Percentiles rank a stretch among this genome's conserved stretches.
These are phyloP conservation scores for Barnettozyma sp. DNA, from an alignment of 805 yeast species.

Conservation along the genomic window DNA sequence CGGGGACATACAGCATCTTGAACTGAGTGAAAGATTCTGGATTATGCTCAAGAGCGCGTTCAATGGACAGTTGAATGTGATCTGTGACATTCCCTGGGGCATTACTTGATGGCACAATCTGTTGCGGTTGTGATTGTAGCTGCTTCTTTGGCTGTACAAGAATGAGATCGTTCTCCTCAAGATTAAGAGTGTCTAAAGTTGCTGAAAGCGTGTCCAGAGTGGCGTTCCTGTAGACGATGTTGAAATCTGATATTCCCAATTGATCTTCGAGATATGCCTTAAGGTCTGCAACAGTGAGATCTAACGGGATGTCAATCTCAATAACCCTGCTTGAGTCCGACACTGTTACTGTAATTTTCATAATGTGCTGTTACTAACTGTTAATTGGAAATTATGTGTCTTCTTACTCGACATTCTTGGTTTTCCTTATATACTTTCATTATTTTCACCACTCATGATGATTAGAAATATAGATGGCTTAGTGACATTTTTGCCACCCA, in stretches of 20 bases:
- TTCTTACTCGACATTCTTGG: too few relatives aligned
- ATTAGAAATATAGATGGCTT: too few relatives aligned
- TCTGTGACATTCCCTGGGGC: conserved; percentile 1
- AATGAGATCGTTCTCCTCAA: conserved; percentile 4
- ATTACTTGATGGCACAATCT: neutral
- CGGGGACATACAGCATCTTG: conserved; percentile 68
- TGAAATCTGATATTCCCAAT: conserved; percentile 9
- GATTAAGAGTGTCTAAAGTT: neutral
- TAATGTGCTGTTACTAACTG: neutral
- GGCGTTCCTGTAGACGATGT: conserved; percentile 30
- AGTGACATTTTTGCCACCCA: too few relatives aligned
- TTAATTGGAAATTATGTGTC: too few relatives aligned
- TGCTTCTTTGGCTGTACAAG: conserved; percentile 2
- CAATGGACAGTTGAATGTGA: conserved; percentile 8
- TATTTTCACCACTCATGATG: too few relatives aligned
- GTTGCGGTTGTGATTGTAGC: neutral
- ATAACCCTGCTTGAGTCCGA: conserved; percentile 15
- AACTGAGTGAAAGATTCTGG: conserved; percentile 87
- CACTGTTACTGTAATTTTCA: conserved; percentile 16
- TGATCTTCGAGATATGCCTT: conserved; percentile 55
- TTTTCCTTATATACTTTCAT: too few relatives aligned
- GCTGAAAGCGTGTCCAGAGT: conserved; percentile 4
- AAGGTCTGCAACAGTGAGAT: conserved; percentile 59
- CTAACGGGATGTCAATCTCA: conserved; percentile 55
- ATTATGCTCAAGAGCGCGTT: conserved; percentile 73